Conservation (phyloP, 306 rosid species). For the Malus sieversii region DNA sequence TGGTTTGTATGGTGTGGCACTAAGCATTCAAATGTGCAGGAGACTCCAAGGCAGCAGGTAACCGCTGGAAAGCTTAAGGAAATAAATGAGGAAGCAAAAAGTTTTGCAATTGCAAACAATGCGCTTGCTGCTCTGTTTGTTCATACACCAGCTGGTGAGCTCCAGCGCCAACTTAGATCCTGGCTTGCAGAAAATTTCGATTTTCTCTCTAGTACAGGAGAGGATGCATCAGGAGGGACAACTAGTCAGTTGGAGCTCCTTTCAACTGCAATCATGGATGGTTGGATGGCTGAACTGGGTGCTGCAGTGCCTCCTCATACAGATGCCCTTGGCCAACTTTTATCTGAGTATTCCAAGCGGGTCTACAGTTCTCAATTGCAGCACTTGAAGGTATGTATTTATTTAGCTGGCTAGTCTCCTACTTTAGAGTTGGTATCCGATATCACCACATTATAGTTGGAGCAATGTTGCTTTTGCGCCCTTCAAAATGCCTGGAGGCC, state of each 20-base stretch:
- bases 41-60: slow-evolving; percentile 80
- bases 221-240: slow-evolving; percentile 67
- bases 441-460: not conserved
- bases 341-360: slow-evolving; percentile 79
- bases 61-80: slow-evolving; percentile 97
- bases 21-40: slow-evolving; percentile 41
- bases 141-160: slow-evolving; percentile 97
- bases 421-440: not conserved
- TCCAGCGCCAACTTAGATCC: slow-evolving; percentile 93
- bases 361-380: slow-evolving; percentile 89
- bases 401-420: not conserved
- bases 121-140: slow-evolving; percentile 96
- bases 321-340: slow-evolving; percentile 95
- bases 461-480: not conserved
- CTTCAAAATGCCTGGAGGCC: not conserved
- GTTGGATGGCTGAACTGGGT: slow-evolving; percentile 99
- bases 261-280: slow-evolving; percentile 99
- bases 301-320: slow-evolving; percentile 90
- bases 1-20: slow-evolving; percentile 19
- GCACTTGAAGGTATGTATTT: slow-evolving; percentile 72
- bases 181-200: slow-evolving; percentile 94
- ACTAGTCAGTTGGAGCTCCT: slow-evolving; percentile 98
- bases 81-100: slow-evolving; percentile 88
- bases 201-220: slow-evolving; percentile 67
- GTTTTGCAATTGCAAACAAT: slow-evolving; percentile 80